These are phyloP conservation scores for Cynanchum wilfordii DNA, from an alignment of 257 asterid species.

Conservation along the genomic window DNA sequence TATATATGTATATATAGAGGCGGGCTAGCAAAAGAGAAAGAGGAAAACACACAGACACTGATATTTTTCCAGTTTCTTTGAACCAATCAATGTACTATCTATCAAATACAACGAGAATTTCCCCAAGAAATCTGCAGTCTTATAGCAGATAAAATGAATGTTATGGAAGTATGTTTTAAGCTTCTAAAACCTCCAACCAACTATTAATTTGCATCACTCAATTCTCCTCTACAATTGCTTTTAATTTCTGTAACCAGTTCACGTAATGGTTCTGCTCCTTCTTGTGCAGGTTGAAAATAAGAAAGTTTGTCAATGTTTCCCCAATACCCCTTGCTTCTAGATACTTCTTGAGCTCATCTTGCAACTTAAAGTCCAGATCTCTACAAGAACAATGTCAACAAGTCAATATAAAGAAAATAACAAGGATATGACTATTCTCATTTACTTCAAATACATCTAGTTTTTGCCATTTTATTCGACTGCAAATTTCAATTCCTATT, in stretches of 20 bases:
- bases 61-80: not conserved
- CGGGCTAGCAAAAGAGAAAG: not conserved
- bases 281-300: slow-evolving; percentile 58
- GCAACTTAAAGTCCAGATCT: slow-evolving; percentile 54
- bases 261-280: slow-evolving; percentile 80
- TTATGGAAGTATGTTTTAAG: not conserved
- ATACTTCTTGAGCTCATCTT: slow-evolving; percentile 58
- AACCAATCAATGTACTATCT: not conserved
- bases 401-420: not conserved
- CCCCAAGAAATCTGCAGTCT: not conserved
- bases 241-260: slow-evolving; percentile 68
- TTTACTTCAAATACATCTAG: too few species aligned
- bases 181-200: not conserved
- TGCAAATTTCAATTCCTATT: not conserved
- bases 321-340: slow-evolving; percentile 63
- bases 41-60: not conserved
- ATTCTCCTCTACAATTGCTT: slow-evolving; percentile 29
- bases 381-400: slow-evolving; percentile 33
- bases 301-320: slow-evolving; percentile 50
- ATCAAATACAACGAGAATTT: not conserved
- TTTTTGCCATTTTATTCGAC: not conserved
- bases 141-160: not conserved
- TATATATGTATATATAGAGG: too few species aligned
- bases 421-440: not conserved
- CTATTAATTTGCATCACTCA: slow-evolving; percentile 17